These are phyloP conservation scores for Lactarius trivialis DNA, from an alignment of 768 basidiomycete genomes.

Conservation along the genomic window DNA sequence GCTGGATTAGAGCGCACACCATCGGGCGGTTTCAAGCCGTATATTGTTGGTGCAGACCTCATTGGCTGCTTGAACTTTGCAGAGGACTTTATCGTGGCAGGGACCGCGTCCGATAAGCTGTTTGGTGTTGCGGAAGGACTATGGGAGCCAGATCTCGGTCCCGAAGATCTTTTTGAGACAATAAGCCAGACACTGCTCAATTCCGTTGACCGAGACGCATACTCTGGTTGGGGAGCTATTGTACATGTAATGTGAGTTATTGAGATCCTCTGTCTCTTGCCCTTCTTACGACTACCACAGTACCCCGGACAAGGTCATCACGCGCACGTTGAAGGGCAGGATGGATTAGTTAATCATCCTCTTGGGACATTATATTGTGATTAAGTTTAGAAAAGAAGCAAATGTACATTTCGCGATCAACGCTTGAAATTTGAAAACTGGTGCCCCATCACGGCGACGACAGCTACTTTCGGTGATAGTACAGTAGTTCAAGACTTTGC, in stretches of 20 bases:
- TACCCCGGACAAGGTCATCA: constrained; percentile 69
- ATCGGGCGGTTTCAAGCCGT: constrained; percentile 72
- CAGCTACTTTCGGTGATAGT: background rate
- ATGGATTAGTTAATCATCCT: constrained; percentile 62
- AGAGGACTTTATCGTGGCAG: constrained; percentile 95
- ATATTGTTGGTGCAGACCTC: constrained; percentile 91
- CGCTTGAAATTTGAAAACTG: too few relatives aligned
- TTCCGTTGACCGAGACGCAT: constrained; percentile 92
- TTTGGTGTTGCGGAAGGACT: constrained; percentile 97
- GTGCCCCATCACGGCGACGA: too few relatives aligned
- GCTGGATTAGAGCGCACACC: constrained; percentile 78
- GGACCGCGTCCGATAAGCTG: constrained; percentile 86
- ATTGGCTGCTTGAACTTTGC: constrained; percentile 92
- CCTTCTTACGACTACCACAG: constrained; percentile 32
- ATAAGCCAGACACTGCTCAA: constrained; percentile 94
- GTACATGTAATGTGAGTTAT: constrained; percentile 88
- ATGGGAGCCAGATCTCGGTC: constrained; percentile 95
- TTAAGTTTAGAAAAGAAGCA: background rate
- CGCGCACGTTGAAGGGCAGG: constrained; percentile 80
- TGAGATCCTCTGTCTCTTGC: constrained; percentile 6
- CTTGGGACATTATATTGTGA: background rate
- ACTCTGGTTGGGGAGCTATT: constrained; percentile 93
- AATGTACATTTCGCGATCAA: constrained; percentile 4
- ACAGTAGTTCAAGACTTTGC: background rate
- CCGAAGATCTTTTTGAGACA: constrained; percentile 97